Evolutionary conservation across 2,329 filamentous ascomycete genomes (phyloP).

Genomic region (Microdochium trichocladiopsis): DNA sequence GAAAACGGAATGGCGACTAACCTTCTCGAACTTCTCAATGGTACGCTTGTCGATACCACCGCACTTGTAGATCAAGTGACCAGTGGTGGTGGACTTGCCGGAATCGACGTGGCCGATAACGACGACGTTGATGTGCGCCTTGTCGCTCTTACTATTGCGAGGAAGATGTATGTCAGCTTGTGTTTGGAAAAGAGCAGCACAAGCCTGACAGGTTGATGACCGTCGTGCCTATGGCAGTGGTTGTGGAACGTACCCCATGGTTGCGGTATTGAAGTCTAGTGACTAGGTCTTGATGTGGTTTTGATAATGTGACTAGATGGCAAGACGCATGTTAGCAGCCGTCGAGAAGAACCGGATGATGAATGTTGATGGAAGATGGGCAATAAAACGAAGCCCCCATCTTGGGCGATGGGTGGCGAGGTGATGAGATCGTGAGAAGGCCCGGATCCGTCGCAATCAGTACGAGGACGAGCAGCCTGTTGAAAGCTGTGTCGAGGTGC

Average conservation of each 20-base stretch:
- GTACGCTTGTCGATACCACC: conserved; percentile 99
- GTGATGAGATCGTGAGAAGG: not conserved
- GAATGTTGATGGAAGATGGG: too few relatives aligned
- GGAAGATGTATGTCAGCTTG: not conserved
- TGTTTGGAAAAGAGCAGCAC: conserved; percentile 4
- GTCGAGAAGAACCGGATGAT: too few relatives aligned
- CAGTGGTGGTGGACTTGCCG: conserved; percentile 64
- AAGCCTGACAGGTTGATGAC: not conserved
- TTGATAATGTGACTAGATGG: not conserved
- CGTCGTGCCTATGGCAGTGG: too few relatives aligned
- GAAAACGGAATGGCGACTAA: conserved; percentile 36
- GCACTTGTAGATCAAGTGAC: conserved; percentile 99
- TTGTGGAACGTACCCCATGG: not conserved
- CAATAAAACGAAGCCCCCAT: too few relatives aligned
- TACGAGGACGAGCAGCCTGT: not conserved
- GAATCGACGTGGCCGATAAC: conserved; percentile 96
- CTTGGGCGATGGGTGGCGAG: not conserved
- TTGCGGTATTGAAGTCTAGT: not conserved
- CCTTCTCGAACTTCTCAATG: conserved; percentile 99
- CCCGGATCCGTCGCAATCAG: too few relatives aligned
- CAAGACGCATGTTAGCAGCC: not conserved
- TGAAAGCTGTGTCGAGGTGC: too few relatives aligned
- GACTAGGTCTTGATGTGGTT: not conserved
- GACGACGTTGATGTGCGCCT: conserved; percentile 96
- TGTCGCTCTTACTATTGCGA: conserved; percentile 76